Percentiles rank a stretch among this genome's conserved stretches.
Evolutionary conservation across 2,329 filamentous ascomycete genomes (phyloP).

Genomic region (Teratosphaeriaceae sp.): DNA sequence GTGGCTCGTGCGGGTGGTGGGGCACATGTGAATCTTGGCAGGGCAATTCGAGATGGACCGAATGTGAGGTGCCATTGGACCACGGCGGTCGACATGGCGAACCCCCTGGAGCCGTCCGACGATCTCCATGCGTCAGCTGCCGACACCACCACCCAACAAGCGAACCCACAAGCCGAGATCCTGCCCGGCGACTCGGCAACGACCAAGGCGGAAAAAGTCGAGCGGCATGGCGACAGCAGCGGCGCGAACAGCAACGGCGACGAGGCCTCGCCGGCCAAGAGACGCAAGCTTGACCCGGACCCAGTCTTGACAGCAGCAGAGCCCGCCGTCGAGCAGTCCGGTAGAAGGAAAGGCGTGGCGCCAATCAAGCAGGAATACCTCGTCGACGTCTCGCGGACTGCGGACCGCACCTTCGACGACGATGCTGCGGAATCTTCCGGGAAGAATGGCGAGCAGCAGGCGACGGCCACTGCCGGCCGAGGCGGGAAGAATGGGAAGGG

Average conservation of each 20-base stretch:
- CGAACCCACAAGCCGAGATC: conserved; percentile 29
- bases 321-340: conserved; percentile 15
- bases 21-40: background rate
- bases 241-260: conserved; percentile 17
- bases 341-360: conserved; percentile 51
- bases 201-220: conserved; percentile 36
- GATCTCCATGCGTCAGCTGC: conserved; percentile 3
- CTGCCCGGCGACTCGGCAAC: conserved; percentile 31
- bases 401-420: conserved; percentile 25
- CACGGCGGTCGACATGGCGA: background rate
- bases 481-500: conserved; percentile 47
- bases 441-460: conserved; percentile 31
- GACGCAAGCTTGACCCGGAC: conserved; percentile 31
- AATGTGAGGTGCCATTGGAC: too few relatives aligned
- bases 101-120: conserved; percentile 5
- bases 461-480: conserved; percentile 20
- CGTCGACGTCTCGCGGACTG: conserved; percentile 14
- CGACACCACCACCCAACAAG: conserved; percentile 12
- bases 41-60: too few relatives aligned
- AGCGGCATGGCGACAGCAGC: conserved; percentile 23
- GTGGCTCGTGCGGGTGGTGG: background rate
- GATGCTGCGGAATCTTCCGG: conserved; percentile 46
- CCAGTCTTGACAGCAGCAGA: conserved; percentile 21
- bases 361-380: conserved; percentile 67
- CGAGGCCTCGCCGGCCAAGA: conserved; percentile 31